These are phyloP conservation scores for Pythium rhizo-oryzae DNA, from an alignment of 352 stramenopile species.

Conservation along the genomic window DNA sequence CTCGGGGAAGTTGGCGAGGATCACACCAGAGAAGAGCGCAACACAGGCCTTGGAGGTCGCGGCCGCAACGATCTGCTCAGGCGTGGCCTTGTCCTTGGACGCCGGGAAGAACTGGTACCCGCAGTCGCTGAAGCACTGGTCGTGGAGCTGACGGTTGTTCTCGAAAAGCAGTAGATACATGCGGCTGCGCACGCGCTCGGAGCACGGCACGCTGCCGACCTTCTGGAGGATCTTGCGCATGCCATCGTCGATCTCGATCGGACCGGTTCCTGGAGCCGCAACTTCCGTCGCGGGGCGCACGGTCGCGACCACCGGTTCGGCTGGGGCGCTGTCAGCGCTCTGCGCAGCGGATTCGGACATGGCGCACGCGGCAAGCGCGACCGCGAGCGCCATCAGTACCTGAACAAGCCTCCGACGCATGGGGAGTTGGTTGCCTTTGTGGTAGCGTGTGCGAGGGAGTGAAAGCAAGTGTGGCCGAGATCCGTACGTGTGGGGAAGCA, in stretches of 20 bases:
- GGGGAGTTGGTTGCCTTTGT: too few species aligned
- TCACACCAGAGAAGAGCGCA: constrained; percentile 20
- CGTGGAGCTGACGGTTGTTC: constrained; percentile 57
- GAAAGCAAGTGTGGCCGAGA: too few species aligned
- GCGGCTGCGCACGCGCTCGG: constrained; percentile 8
- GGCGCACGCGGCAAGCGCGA: too few species aligned
- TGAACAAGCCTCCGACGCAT: too few species aligned
- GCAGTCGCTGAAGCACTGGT: constrained; percentile 45
- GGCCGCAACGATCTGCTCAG: constrained; percentile 40
- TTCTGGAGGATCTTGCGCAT: constrained; percentile 30
- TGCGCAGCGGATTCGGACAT: too few species aligned
- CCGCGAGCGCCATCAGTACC: too few species aligned
- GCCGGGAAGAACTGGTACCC: constrained; percentile 69
- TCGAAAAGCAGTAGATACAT: constrained; percentile 44
- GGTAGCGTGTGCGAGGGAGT: too few species aligned
- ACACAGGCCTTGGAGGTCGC: constrained; percentile 40
- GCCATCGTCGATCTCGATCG: constrained; percentile 16
- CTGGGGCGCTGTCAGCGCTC: neutral
- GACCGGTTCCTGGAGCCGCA: neutral
- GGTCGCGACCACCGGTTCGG: neutral
- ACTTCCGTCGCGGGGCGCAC: neutral
- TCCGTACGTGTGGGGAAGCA: too few species aligned
- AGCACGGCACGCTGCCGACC: constrained; percentile 24
- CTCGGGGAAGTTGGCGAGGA: constrained; percentile 36
- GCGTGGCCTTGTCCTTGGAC: constrained; percentile 45